A percentile compares a stretch with the other conserved stretches of the same genome.
phyloP scores from a whole-genome alignment of 495 filamentous ascomycete genomes.

The Stereocaulon alpinum region DNA sequence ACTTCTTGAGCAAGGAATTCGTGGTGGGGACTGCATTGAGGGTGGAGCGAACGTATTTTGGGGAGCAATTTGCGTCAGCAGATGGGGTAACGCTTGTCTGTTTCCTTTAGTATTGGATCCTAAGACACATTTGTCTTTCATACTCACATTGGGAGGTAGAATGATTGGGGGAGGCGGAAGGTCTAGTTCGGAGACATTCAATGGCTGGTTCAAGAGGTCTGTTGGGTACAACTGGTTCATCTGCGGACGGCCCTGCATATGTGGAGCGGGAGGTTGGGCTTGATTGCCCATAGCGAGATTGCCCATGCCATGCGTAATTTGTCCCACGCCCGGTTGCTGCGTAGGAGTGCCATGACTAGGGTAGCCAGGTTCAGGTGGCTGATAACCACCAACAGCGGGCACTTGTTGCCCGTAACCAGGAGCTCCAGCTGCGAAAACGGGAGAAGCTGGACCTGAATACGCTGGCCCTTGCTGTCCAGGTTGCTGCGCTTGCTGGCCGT shows the following conservation, averaged over 20 bases:
- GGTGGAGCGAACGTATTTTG: slow-evolving; percentile 93
- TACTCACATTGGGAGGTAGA: slow-evolving; percentile 79
- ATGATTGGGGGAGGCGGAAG: slow-evolving; percentile 86
- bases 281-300: slow-evolving; percentile 64
- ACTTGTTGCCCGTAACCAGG: slow-evolving; percentile 23
- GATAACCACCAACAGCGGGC: slow-evolving; percentile 45
- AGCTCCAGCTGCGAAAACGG: slow-evolving; percentile 26
- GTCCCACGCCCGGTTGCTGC: slow-evolving; percentile 49
- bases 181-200: slow-evolving; percentile 87
- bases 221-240: slow-evolving; percentile 88
- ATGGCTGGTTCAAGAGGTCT: slow-evolving; percentile 82
- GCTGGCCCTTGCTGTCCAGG: slow-evolving; percentile 44
- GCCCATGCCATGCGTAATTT: slow-evolving; percentile 73
- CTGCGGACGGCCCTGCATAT: slow-evolving; percentile 39
- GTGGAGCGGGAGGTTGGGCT: slow-evolving; percentile 37
- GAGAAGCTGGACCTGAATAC: slow-evolving; percentile 38
- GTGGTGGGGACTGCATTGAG: slow-evolving; percentile 88
- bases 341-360: slow-evolving; percentile 39
- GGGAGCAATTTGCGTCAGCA: slow-evolving; percentile 79
- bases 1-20: slow-evolving; percentile 87
- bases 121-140: not conserved
- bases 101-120: slow-evolving; percentile 26
- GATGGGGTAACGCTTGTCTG: slow-evolving; percentile 89
- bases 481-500: slow-evolving; percentile 35
- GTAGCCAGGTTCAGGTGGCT: slow-evolving; percentile 58